Conservation (phyloP, 2,329 filamentous ascomycete genomes). For the Alternaria longipes region DNA sequence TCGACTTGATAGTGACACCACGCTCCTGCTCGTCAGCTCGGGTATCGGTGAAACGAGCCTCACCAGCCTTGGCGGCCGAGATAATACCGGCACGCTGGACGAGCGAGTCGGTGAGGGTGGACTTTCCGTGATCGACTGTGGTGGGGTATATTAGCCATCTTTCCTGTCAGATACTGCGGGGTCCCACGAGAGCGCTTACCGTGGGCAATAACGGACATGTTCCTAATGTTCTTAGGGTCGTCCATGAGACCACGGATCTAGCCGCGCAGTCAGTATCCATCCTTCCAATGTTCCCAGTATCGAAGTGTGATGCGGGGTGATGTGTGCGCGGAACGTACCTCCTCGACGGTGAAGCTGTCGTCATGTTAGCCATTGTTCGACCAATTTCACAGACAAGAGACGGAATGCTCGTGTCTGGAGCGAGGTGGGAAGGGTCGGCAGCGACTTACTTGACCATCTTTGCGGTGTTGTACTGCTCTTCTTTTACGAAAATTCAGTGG, state of each 20-base stretch:
- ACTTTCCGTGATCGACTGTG: slow-evolving; percentile 98
- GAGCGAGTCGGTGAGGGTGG: slow-evolving; percentile 98
- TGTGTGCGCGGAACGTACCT: slow-evolving; percentile 62
- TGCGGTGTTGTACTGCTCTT: slow-evolving; percentile 71
- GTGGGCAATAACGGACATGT: slow-evolving; percentile 99
- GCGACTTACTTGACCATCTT: slow-evolving; percentile 99
- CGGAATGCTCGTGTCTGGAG: background rate
- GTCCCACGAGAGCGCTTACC: slow-evolving; percentile 59
- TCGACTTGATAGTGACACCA: slow-evolving; percentile 99
- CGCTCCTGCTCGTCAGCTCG: slow-evolving; percentile 98
- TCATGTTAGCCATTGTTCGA: slow-evolving; percentile 59
- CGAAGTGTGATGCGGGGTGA: slow-evolving; percentile 26
- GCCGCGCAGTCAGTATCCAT: slow-evolving; percentile 40
- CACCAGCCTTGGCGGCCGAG: slow-evolving; percentile 95
- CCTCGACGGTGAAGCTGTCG: slow-evolving; percentile 95
- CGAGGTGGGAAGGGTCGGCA: slow-evolving; percentile 8
- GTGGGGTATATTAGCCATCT: slow-evolving; percentile 37
- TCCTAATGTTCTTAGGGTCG: slow-evolving; percentile 79
- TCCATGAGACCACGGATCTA: slow-evolving; percentile 81
- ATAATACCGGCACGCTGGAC: slow-evolving; percentile 99
- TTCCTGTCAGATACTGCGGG: slow-evolving; percentile 23
- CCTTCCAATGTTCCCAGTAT: slow-evolving; percentile 19
- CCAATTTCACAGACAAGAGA: background rate
- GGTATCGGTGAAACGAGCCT: slow-evolving; percentile 95
- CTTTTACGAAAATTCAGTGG: slow-evolving; percentile 48